phyloP scores from a whole-genome alignment of 495 filamentous ascomycete species.

The Aspergillus indologenus region DNA sequence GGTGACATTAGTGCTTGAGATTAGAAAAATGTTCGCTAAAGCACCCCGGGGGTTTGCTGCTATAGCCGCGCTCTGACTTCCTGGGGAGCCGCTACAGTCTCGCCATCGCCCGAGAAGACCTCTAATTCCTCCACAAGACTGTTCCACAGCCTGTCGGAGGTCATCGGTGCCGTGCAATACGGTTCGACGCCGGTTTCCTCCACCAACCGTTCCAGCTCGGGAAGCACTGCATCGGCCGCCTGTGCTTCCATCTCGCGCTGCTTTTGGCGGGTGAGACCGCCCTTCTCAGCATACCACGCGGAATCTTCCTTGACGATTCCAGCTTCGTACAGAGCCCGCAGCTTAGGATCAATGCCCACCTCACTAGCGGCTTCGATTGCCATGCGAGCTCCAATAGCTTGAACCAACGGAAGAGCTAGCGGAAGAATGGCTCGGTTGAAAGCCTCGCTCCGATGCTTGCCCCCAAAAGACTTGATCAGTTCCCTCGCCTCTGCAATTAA shows the following conservation, averaged over 20 bases:
- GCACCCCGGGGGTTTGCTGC: too few relatives aligned
- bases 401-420: constrained; percentile 24
- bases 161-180: neutral
- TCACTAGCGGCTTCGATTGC: constrained; percentile 26
- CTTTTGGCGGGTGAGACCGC: constrained; percentile 11
- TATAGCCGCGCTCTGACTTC: too few relatives aligned
- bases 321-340: constrained; percentile 28
- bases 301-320: constrained; percentile 28
- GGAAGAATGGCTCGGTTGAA: constrained; percentile 34
- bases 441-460: constrained; percentile 23
- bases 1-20: too few relatives aligned
- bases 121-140: neutral
- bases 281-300: constrained; percentile 31
- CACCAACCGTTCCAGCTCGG: constrained; percentile 16
- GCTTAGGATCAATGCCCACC: constrained; percentile 15
- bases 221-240: constrained; percentile 20
- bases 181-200: neutral
- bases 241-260: constrained; percentile 19
- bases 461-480: constrained; percentile 8
- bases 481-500: constrained; percentile 27
- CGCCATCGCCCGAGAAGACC: neutral
- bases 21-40: too few relatives aligned
- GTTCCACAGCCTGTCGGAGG: neutral
- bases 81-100: too few relatives aligned
- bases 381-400: constrained; percentile 34